These are phyloP conservation scores for Carallia pectinifolia DNA, from an alignment of 345 rosid genomes.

Conservation along the genomic window DNA sequence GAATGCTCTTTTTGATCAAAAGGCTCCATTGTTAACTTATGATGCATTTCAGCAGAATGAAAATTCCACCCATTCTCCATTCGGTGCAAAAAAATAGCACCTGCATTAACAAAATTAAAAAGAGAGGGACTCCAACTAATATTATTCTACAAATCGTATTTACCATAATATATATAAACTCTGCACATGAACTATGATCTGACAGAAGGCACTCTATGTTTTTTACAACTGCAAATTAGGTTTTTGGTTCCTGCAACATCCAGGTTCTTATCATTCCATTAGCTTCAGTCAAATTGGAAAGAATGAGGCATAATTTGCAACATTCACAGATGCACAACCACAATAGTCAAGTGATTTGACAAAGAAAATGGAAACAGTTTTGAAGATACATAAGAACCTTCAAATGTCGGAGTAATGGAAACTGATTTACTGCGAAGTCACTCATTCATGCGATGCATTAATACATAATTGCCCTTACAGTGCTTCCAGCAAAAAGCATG, in stretches of 20 bases:
- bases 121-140: conserved; percentile 6
- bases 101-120: background rate
- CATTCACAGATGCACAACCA: background rate
- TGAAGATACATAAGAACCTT: background rate
- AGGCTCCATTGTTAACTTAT: conserved; percentile 25
- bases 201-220: background rate
- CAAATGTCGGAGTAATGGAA: too few species aligned
- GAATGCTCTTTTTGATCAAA: conserved; percentile 26
- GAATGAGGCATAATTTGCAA: background rate
- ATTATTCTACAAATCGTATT: background rate
- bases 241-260: conserved; percentile 9
- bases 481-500: too few species aligned
- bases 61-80: conserved; percentile 44
- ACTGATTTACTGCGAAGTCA: too few species aligned
- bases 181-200: background rate
- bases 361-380: background rate
- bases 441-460: too few species aligned
- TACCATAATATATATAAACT: background rate
- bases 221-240: conserved; percentile 8
- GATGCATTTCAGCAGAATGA: conserved; percentile 21
- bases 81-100: background rate
- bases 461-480: too few species aligned
- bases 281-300: conserved; percentile 1
- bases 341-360: background rate
- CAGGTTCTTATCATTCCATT: conserved; percentile 1